Percentiles rank a stretch among this genome's conserved stretches.
Evolutionary conservation across 129 eudicot species (phyloP).

Genomic region (Centrapalus pauciflorus): DNA sequence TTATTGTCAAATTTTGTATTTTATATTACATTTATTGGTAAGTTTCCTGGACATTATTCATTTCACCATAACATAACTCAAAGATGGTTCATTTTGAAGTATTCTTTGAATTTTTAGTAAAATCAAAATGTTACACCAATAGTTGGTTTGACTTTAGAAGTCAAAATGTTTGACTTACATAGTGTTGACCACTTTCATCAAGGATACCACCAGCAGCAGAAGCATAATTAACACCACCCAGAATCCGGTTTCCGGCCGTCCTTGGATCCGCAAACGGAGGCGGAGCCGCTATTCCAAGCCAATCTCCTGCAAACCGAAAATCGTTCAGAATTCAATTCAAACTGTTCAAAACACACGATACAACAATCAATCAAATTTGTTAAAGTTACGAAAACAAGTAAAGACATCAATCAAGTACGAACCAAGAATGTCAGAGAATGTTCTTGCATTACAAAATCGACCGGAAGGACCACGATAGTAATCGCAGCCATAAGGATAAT

Average conservation of each 20-base stretch:
- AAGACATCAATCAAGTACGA: slow-evolving; percentile 32
- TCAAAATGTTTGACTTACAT: slow-evolving; percentile 35
- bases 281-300: slow-evolving; percentile 59
- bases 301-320: slow-evolving; percentile 47
- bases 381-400: not conserved
- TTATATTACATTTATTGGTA: no score
- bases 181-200: slow-evolving; percentile 81
- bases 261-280: slow-evolving; percentile 73
- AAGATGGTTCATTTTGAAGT: no score
- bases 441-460: slow-evolving; percentile 73
- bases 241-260: slow-evolving; percentile 46
- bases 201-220: slow-evolving; percentile 91
- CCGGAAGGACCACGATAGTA: slow-evolving; percentile 60
- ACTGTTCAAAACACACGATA: not conserved
- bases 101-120: not conserved
- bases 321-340: not conserved
- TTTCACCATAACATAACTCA: not conserved
- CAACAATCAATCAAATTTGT: not conserved
- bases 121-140: not conserved
- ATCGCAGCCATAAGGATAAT: slow-evolving; percentile 85
- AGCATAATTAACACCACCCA: slow-evolving; percentile 87
- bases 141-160: slow-evolving; percentile 3
- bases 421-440: slow-evolving; percentile 75
- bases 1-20: no score
- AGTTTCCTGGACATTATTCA: no score